Percentiles rank a stretch among this genome's conserved stretches.
These are phyloP conservation scores for Lenzites betulinus DNA, from an alignment of 768 basidiomycete genomes.

Conservation along the genomic window DNA sequence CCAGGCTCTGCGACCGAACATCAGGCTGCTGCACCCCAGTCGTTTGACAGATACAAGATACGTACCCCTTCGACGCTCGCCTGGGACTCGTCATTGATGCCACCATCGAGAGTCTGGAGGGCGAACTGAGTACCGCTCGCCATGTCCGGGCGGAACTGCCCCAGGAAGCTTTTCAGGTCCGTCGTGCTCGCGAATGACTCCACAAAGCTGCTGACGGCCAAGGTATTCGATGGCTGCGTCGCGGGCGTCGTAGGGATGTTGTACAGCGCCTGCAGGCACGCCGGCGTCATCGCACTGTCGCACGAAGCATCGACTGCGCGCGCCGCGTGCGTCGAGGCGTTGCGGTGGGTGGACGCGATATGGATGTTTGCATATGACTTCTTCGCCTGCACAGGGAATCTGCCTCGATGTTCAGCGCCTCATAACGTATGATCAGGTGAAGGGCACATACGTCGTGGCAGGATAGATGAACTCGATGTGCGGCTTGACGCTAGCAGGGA, in stretches of 20 bases:
- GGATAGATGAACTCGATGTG: constrained; percentile 37
- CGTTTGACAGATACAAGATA: neutral
- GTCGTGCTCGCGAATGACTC: constrained; percentile 9
- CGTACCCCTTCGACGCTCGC: constrained; percentile 15
- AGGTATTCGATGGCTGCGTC: constrained; percentile 5
- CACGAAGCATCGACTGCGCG: constrained; percentile 25
- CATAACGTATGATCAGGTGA: neutral
- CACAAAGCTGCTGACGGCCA: constrained; percentile 17
- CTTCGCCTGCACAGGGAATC: constrained; percentile 32
- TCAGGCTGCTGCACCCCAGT: neutral
- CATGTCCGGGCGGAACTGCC: constrained; percentile 19
- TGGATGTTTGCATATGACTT: constrained; percentile 20
- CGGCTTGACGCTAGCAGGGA: constrained; percentile 34
- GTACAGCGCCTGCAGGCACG: constrained; percentile 36
- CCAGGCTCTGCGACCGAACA: constrained; percentile 11
- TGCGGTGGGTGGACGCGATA: constrained; percentile 6
- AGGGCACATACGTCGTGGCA: constrained; percentile 24
- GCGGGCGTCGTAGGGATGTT: constrained; percentile 28
- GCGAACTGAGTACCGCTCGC: constrained; percentile 9
- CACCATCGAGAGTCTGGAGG: constrained; percentile 9
- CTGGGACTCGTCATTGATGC: constrained; percentile 10
- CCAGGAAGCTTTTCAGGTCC: constrained; percentile 18
- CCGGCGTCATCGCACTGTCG: constrained; percentile 26
- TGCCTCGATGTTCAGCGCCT: constrained; percentile 37
- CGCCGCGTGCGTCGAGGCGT: constrained; percentile 5